Conservation (phyloP, 495 filamentous ascomycete species). For the Penicillium paradoxum region DNA sequence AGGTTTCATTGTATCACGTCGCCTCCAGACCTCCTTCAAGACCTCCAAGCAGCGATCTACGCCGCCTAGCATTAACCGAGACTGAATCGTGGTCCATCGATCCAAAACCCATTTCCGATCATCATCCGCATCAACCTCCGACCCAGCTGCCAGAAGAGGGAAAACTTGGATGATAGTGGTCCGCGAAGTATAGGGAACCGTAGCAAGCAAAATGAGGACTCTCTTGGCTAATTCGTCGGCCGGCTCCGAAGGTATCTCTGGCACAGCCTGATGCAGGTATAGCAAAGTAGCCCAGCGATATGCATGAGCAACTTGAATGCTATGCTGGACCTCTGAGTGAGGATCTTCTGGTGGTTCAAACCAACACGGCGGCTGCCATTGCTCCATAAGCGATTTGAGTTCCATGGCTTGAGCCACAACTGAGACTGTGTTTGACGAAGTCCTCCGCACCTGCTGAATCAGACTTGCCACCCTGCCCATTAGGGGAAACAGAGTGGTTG, state of each 20-base stretch:
- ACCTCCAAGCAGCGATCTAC: constrained; percentile 74
- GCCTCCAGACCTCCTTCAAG: constrained; percentile 64
- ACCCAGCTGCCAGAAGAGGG: constrained; percentile 67
- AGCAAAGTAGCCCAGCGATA: constrained; percentile 73
- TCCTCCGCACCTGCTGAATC: constrained; percentile 57
- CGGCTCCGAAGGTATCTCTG: constrained; percentile 60
- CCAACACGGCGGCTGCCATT: constrained; percentile 56
- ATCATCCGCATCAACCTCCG: constrained; percentile 57
- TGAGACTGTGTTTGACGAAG: constrained; percentile 52
- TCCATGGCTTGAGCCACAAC: constrained; percentile 63
- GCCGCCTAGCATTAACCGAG: constrained; percentile 65
- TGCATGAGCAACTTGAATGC: constrained; percentile 66
- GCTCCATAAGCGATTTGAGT: constrained; percentile 57
- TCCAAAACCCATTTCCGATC: constrained; percentile 65
- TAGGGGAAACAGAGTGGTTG: constrained; percentile 65
- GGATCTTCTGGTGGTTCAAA: constrained; percentile 65
- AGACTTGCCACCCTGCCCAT: constrained; percentile 67
- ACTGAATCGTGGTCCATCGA: constrained; percentile 60
- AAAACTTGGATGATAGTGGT: constrained; percentile 74
- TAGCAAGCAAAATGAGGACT: constrained; percentile 57
- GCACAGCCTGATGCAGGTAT: constrained; percentile 74
- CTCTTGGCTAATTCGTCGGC: constrained; percentile 58
- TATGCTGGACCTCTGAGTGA: constrained; percentile 59
- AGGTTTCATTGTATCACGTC: constrained; percentile 47
- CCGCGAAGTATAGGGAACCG: constrained; percentile 57